Evolutionary conservation across 495 filamentous ascomycete species (phyloP).

Genomic region (Penicillium bialowiezense): DNA sequence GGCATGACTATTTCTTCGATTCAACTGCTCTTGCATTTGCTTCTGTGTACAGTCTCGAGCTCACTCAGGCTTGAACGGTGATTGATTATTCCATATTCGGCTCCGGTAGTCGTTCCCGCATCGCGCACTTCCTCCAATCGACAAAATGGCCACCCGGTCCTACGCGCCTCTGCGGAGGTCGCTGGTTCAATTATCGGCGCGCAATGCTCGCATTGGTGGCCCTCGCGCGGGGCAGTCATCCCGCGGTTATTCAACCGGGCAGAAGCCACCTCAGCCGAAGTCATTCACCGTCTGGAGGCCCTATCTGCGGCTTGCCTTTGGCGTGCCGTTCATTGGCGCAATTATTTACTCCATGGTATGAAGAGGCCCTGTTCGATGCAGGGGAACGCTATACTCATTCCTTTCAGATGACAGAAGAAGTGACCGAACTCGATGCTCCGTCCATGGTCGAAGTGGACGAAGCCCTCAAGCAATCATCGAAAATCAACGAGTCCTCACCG

Average conservation of each 20-base stretch:
- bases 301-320: constrained; percentile 56
- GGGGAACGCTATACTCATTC: constrained; percentile 4
- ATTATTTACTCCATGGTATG: constrained; percentile 68
- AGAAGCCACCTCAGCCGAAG: constrained; percentile 21
- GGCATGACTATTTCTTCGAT: background rate
- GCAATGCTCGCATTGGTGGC: constrained; percentile 18
- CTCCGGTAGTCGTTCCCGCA: constrained; percentile 14
- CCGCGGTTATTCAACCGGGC: constrained; percentile 32
- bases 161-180: constrained; percentile 41
- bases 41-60: background rate
- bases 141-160: constrained; percentile 37
- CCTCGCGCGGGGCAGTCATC: constrained; percentile 18
- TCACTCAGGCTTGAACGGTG: background rate
- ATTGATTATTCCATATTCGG: background rate
- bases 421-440: constrained; percentile 53
- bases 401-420: constrained; percentile 44
- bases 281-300: constrained; percentile 48
- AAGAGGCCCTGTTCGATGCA: background rate
- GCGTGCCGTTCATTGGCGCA: constrained; percentile 58
- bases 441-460: constrained; percentile 54
- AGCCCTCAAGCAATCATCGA: constrained; percentile 39
- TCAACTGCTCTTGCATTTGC: background rate
- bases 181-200: constrained; percentile 26
- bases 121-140: constrained; percentile 15
- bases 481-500: constrained; percentile 62